Conservation (phyloP, 164 flowering plant genomes). For the Magnolia sinica region DNA sequence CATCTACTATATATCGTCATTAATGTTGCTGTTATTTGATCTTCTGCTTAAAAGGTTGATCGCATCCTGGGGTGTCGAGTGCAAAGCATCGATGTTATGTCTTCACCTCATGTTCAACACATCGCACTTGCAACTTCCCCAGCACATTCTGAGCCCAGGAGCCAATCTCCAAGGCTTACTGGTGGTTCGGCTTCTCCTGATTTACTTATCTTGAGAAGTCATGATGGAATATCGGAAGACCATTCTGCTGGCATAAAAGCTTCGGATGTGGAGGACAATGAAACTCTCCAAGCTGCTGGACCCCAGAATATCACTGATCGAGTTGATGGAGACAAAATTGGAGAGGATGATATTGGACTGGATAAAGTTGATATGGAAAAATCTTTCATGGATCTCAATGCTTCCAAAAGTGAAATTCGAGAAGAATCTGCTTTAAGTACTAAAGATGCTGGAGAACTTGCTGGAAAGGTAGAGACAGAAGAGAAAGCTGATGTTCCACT, state of each 20-base stretch:
- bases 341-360: constrained; percentile 21
- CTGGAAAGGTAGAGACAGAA: constrained; percentile 21
- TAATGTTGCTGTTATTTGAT: background rate
- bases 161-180: constrained; percentile 19
- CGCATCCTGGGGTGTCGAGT: constrained; percentile 88
- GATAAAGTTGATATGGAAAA: constrained; percentile 31
- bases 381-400: constrained; percentile 15
- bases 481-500: constrained; percentile 14
- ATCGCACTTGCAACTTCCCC: constrained; percentile 7
- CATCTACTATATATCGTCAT: constrained; percentile 4
- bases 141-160: constrained; percentile 8
- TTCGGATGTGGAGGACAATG: constrained; percentile 29
- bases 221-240: constrained; percentile 22
- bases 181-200: constrained; percentile 28
- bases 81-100: constrained; percentile 26
- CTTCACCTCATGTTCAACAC: constrained; percentile 14
- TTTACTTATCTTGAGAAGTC: constrained; percentile 28
- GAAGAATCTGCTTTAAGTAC: constrained; percentile 26
- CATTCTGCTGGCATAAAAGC: constrained; percentile 23
- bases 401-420: constrained; percentile 10
- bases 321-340: constrained; percentile 19
- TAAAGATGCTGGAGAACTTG: constrained; percentile 21
- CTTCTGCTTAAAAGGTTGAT: constrained; percentile 60
- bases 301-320: constrained; percentile 11
- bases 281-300: constrained; percentile 17